These are phyloP conservation scores for Volvariella volvacea DNA, from an alignment of 1,284 basidiomycete species.

Conservation along the genomic window DNA sequence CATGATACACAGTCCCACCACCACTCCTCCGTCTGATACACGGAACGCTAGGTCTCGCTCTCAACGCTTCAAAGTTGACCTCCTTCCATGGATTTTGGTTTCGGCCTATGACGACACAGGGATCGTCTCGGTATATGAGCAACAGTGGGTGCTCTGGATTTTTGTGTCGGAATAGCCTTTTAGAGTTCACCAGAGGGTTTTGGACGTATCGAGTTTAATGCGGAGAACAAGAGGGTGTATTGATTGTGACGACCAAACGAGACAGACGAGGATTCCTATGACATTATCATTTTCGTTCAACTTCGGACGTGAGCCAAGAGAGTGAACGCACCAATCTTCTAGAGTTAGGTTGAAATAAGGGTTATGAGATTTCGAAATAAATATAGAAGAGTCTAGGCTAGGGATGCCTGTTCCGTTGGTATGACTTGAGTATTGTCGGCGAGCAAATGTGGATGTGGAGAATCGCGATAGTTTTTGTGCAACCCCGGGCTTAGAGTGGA, in stretches of 20 bases:
- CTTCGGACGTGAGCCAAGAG: constrained; percentile 4
- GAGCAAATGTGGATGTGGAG: no score
- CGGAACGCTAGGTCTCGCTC: constrained; percentile 43
- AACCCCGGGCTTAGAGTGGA: no score
- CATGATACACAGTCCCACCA: constrained; percentile 98
- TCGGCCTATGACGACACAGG: constrained; percentile 91
- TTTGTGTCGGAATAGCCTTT: constrained; percentile 81
- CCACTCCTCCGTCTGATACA: constrained; percentile 87
- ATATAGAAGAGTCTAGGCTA: constrained; percentile 40
- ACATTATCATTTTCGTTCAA: constrained; percentile 2
- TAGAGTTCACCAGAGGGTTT: no score
- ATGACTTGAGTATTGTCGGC: no score
- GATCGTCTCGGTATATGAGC: constrained; percentile 83
- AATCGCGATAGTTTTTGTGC: no score
- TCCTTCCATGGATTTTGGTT: constrained; percentile 99
- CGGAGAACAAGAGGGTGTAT: neutral
- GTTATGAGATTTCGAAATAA: constrained; percentile 77
- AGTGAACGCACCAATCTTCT: constrained; percentile 74
- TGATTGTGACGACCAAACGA: neutral
- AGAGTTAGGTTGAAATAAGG: constrained; percentile 93
- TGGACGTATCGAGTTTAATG: constrained; percentile 1
- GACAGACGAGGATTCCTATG: neutral
- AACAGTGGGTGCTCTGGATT: constrained; percentile 64
- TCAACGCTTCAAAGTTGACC: constrained; percentile 52
- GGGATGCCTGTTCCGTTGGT: no score